Conservation (phyloP, 768 basidiomycete genomes). For the Candolleomyces efflorescens region DNA sequence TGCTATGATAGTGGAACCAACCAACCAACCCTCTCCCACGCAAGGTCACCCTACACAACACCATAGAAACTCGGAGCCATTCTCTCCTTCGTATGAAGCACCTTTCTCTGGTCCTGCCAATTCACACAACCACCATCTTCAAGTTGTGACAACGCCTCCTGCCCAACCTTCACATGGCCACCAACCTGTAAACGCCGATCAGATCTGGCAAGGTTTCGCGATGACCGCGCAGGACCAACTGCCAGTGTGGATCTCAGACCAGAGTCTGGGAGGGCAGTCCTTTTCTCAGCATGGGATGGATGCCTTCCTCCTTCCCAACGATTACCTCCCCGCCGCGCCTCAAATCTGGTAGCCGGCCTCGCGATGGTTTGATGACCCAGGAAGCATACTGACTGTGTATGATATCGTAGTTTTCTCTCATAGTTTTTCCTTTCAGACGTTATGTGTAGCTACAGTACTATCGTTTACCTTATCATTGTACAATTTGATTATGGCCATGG, state of each 20-base stretch:
- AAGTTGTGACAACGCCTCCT: conserved; percentile 12
- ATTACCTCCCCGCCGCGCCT: conserved; percentile 66
- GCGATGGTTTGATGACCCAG: background rate
- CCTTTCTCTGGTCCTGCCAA: conserved; percentile 28
- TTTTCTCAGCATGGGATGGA: conserved; percentile 83
- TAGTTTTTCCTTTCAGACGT: no score
- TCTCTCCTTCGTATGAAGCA: conserved; percentile 55
- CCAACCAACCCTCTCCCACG: conserved; percentile 24
- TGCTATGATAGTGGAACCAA: conserved; percentile 42
- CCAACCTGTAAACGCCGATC: conserved; percentile 45
- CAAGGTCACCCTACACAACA: conserved; percentile 19
- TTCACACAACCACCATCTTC: conserved; percentile 24
- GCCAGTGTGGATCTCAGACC: conserved; percentile 85
- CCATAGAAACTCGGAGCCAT: conserved; percentile 42
- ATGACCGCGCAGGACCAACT: conserved; percentile 68
- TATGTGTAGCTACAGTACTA: no score
- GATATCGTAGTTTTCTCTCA: no score
- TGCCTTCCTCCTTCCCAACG: conserved; percentile 73
- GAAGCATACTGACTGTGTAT: no score
- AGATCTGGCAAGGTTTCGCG: conserved; percentile 76
- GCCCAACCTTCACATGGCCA: conserved; percentile 3
- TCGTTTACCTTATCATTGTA: no score
- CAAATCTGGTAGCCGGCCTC: conserved; percentile 65
- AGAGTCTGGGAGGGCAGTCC: conserved; percentile 69
- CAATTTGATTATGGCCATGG: no score